Conservation (phyloP, 2,329 filamentous ascomycete genomes). For the Monilinia vaccinii-corymbosi region DNA sequence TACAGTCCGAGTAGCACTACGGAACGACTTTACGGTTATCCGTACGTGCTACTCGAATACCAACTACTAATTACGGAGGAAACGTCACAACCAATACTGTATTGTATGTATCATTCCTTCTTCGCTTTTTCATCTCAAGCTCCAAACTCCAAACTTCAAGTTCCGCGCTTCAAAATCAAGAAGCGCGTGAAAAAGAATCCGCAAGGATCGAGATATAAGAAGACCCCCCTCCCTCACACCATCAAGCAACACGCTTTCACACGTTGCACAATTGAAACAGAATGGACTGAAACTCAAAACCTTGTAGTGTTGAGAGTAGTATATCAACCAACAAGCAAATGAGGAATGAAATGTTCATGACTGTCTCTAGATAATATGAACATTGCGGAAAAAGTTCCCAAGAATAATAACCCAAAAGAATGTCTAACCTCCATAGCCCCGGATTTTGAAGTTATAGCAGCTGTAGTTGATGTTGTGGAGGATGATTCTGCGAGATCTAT, state of each 20-base stretch:
- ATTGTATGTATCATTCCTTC: too few relatives aligned
- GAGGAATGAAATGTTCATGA: background rate
- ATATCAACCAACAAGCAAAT: background rate
- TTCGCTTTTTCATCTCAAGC: background rate
- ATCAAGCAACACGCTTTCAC: too few relatives aligned
- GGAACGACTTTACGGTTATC: background rate
- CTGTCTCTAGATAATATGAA: background rate
- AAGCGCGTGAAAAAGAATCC: background rate
- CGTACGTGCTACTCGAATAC: background rate
- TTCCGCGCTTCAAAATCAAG: background rate
- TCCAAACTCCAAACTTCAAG: too few relatives aligned
- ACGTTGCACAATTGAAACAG: too few relatives aligned
- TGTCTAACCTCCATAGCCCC: background rate
- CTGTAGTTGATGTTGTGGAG: background rate
- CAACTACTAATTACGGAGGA: too few relatives aligned
- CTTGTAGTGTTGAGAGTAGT: background rate
- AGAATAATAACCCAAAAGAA: background rate
- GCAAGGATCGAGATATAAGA: background rate
- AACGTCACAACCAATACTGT: background rate
- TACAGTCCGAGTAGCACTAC: too few relatives aligned
- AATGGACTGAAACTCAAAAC: background rate
- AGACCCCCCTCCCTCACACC: too few relatives aligned
- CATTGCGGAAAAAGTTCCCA: background rate
- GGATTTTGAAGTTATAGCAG: background rate
- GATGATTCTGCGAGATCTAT: background rate